Evolutionary conservation across 2,329 filamentous ascomycete genomes (phyloP).

Genomic region (Penicillium sp.): DNA sequence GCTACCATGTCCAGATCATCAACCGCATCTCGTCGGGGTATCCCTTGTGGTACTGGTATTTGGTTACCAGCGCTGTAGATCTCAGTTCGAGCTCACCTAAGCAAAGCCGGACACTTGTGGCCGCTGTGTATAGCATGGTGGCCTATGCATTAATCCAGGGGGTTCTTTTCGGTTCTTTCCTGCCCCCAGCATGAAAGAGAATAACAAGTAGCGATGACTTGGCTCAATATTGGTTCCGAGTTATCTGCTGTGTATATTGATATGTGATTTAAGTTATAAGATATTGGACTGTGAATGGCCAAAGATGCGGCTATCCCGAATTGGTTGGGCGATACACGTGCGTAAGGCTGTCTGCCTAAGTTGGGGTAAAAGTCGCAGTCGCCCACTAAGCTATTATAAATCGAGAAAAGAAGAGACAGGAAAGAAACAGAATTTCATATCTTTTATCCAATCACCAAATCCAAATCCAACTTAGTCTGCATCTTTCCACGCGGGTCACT

Average conservation of each 20-base stretch:
- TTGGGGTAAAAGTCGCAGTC: conserved; percentile 9
- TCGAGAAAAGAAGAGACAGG: background rate
- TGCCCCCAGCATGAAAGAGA: conserved; percentile 67
- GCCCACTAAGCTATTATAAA: background rate
- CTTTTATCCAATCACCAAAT: background rate
- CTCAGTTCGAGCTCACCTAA: conserved; percentile 17
- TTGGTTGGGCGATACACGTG: conserved; percentile 11
- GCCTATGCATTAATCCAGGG: conserved; percentile 83
- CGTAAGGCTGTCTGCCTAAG: conserved; percentile 24
- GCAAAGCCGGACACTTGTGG: conserved; percentile 20
- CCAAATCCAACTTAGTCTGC: background rate
- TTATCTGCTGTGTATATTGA: background rate
- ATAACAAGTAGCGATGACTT: background rate
- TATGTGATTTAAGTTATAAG: background rate
- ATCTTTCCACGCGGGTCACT: conserved; percentile 12
- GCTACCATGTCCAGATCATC: conserved; percentile 91
- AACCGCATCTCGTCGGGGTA: conserved; percentile 85
- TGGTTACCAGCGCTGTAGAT: conserved; percentile 52
- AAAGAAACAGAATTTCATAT: background rate
- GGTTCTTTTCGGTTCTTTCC: conserved; percentile 80
- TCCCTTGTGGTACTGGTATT: conserved; percentile 82
- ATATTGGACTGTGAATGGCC: background rate
- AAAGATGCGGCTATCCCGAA: conserved; percentile 6
- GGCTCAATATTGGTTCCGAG: background rate
- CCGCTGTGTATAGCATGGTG: conserved; percentile 65